A percentile compares a stretch with the other conserved stretches of the same genome.
phyloP scores from a whole-genome alignment of 176 grass and related monocot species.

The Lolium perenne region DNA sequence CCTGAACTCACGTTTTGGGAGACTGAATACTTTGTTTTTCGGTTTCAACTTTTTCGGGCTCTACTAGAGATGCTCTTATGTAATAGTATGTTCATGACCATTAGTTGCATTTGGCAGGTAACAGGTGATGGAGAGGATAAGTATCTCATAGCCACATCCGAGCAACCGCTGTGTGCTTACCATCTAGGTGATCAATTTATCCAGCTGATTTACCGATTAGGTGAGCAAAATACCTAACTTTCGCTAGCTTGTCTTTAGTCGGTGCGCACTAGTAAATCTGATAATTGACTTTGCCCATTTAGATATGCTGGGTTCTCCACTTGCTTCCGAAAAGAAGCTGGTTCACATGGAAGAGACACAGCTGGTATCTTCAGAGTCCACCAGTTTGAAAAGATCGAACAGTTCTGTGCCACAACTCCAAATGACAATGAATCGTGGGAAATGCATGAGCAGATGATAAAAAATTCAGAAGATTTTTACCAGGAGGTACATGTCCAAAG shows the following conservation, averaged over 20 bases:
- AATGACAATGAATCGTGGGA: no score
- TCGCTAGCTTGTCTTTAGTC: slow-evolving; percentile 14
- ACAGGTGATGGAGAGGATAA: slow-evolving; percentile 94
- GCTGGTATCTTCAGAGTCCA: no score
- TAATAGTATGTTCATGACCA: neutral
- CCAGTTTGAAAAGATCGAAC: no score
- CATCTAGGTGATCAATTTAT: slow-evolving; percentile 88
- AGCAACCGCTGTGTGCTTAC: slow-evolving; percentile 91
- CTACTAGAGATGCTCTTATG: no score
- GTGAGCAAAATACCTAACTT: slow-evolving; percentile 47
- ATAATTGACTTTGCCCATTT: neutral
- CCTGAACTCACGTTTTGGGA: no score
- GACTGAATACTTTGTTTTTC: no score
- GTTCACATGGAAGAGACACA: no score
- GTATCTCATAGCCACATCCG: slow-evolving; percentile 94
- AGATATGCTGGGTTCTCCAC: no score
- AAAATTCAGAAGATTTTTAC: slow-evolving; percentile 24
- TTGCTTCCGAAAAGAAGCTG: no score
- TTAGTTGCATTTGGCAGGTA: slow-evolving; percentile 55
- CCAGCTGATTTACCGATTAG: slow-evolving; percentile 77
- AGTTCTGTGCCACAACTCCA: no score
- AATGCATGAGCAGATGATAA: no score
- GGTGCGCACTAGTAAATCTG: neutral
- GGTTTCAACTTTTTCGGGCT: no score
- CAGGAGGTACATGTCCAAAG: slow-evolving; percentile 46